Evolutionary conservation across 1,284 basidiomycete genomes (phyloP), one percentile per base, ranked within the genome.

Genomic region (Ceraceosorus bombacis): DNA sequence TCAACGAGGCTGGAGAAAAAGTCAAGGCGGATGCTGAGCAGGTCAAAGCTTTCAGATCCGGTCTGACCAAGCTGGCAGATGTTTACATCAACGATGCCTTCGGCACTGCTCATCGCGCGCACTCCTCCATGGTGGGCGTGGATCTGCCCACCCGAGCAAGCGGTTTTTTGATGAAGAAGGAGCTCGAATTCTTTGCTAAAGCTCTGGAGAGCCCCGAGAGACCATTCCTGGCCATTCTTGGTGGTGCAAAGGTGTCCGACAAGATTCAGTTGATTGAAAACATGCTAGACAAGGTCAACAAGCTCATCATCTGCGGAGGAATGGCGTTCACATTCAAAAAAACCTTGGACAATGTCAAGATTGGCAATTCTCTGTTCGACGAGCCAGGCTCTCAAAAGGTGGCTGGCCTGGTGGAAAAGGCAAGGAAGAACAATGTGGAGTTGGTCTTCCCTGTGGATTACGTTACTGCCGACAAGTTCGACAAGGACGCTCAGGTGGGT

Each of bases 241-340:
- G 95, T 74, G 94, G 94, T 79, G 94, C 94, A 61, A 98, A 98
- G 82, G 91, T 98, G 54, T 94, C 92, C 41, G 94, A 98, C 82
- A 98, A 98, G 83, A 96, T 98, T 73, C 90, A 93, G 80, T 83
- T 98, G 63, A 98, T 98, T 78, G 94, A 98, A 77, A 96, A 96
- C 82, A 89, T 98, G 89, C 84, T 98, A 67, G 93, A 97, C 83
- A 95, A 97, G 85, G 92, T 98, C 80, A 83, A 98, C 82, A 89
- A 88, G 57, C 82, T 98, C 69, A 97, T 98, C 80, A 90, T 98
- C 73, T 90, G 90, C 72, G 95, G 95, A 78, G 94, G 94, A 53
- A 98, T 98, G 94, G 90, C 91, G 53, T 98, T 96, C 81, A 98
- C 94, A 64, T 98, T 98, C 84, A 94, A 95, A 82, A 98, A 97